Conservation (phyloP, 768 basidiomycete genomes). For the Cantharellus anzutake region DNA sequence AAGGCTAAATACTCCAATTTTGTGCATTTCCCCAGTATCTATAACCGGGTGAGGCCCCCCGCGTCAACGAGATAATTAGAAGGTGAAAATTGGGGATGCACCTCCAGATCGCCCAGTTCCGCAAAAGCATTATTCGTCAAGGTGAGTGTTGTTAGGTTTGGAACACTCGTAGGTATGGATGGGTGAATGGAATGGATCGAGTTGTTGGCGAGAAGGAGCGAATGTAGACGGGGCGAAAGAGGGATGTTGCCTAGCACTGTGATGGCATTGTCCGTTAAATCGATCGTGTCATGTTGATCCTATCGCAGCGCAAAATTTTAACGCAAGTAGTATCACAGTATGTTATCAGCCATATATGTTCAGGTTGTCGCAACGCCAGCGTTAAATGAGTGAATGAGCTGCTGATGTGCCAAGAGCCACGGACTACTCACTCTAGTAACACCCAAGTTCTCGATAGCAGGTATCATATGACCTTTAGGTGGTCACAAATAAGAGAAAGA, state of each 20-base stretch:
- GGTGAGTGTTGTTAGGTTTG: conserved; percentile 66
- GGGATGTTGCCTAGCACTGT: conserved; percentile 68
- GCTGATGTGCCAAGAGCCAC: background rate
- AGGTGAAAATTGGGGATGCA: background rate
- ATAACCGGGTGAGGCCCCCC: no score
- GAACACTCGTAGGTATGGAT: conserved; percentile 64
- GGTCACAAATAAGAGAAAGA: background rate
- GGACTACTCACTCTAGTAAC: conserved; percentile 50
- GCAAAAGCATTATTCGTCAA: conserved; percentile 66
- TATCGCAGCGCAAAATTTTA: conserved; percentile 14
- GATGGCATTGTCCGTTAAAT: conserved; percentile 85
- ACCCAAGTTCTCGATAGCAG: conserved; percentile 90
- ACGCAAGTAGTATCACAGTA: conserved; percentile 1
- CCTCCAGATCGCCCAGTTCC: conserved; percentile 69
- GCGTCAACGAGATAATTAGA: conserved; percentile 28
- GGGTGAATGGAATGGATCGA: conserved; percentile 68
- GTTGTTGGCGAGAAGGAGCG: conserved; percentile 79
- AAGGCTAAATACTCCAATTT: conserved; percentile 58
- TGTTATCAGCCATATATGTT: conserved; percentile 10
- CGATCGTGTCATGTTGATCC: conserved; percentile 90
- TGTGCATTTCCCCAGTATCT: conserved; percentile 29
- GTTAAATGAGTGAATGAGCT: background rate
- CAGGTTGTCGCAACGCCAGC: conserved; percentile 10
- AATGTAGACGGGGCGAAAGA: conserved; percentile 63
- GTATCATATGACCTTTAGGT: conserved; percentile 69